Evolutionary conservation across 257 asterid genomes (phyloP).

Genomic region (Gentiana dahurica): DNA sequence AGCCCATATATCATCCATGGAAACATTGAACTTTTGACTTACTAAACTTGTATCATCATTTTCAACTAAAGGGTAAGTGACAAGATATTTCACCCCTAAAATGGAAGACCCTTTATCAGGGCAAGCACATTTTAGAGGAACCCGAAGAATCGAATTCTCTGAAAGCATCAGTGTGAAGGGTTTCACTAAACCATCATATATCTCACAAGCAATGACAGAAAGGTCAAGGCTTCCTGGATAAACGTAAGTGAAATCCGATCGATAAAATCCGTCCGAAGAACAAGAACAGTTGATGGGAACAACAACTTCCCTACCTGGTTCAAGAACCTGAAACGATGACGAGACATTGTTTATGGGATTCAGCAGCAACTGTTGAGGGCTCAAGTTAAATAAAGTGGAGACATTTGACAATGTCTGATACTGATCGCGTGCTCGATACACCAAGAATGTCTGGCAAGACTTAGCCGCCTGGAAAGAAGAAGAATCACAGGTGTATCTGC

Average conservation of each 20-base stretch:
- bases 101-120: constrained; percentile 19
- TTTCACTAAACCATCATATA: constrained; percentile 52
- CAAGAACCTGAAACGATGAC: constrained; percentile 21
- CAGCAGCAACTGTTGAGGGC: constrained; percentile 22
- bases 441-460: constrained; percentile 41
- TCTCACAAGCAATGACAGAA: constrained; percentile 31
- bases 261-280: constrained; percentile 12
- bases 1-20: constrained; percentile 39
- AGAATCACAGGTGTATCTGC: constrained; percentile 45
- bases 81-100: constrained; percentile 27
- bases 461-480: background rate
- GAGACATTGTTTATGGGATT: constrained; percentile 26
- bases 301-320: constrained; percentile 38
- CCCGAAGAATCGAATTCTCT: constrained; percentile 1
- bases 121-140: constrained; percentile 64
- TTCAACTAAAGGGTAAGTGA: constrained; percentile 46
- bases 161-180: constrained; percentile 18
- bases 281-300: constrained; percentile 50
- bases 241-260: constrained; percentile 11
- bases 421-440: constrained; percentile 28
- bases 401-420: constrained; percentile 30
- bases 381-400: constrained; percentile 28
- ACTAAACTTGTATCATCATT: constrained; percentile 29
- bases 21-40: constrained; percentile 33
- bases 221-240: constrained; percentile 16